Base-by-base conservation (phyloP, 768 basidiomycete species). In the Rhodotorula babjevae region DNA sequence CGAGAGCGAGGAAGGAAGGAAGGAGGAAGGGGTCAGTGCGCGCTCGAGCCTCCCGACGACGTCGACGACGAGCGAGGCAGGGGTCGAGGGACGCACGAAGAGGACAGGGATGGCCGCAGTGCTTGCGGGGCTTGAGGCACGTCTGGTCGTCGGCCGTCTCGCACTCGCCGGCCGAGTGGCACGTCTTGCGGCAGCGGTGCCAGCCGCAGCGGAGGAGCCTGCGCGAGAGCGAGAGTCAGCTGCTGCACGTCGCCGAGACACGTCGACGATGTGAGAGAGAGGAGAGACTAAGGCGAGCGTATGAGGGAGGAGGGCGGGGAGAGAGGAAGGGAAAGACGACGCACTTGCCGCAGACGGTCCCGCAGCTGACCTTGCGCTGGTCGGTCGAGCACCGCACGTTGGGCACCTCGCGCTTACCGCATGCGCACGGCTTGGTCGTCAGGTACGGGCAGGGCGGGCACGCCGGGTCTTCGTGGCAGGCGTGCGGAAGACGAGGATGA, bases 381-480 rank as follows among this genome's bases (percentile, higher is more conserved):
- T 90, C 89, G 78, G 90, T 86, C 3, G 92, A 91, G 80, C 96
- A 99, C 49, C 87, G 84, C 19, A 93, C 85, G 77, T 97, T 92
- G 58, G 84, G 85, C 8, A 98, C 84, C 50, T 82, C 82, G 78
- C 88, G 89, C 84, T 94, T 93, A 33, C 92, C 91, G 79, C 96
- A 99, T 0, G 90, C 91, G 80, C 96, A 99, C 14, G 79, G 77
- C 80, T 93, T 93, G 40, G 83, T 84, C 0, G 90, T 88, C 57
- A 99, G 82, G 80, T 87, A 89, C 3, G 89, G 87, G 77, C 96
- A 99, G 0, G 93, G 91, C 2, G 95, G 95, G 80, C 96, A 99
- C 0, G 79, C 82, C 19, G 83, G 82, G 63, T 87, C 87, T 74
- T 90, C 89, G 80, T 98, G 96, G 77, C 96, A 98, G 11, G 84